Percentiles rank a stretch among this genome's conserved stretches.
Conservation (phyloP, 2,329 filamentous ascomycete species). For the Stagonosporopsis vannaccii region DNA sequence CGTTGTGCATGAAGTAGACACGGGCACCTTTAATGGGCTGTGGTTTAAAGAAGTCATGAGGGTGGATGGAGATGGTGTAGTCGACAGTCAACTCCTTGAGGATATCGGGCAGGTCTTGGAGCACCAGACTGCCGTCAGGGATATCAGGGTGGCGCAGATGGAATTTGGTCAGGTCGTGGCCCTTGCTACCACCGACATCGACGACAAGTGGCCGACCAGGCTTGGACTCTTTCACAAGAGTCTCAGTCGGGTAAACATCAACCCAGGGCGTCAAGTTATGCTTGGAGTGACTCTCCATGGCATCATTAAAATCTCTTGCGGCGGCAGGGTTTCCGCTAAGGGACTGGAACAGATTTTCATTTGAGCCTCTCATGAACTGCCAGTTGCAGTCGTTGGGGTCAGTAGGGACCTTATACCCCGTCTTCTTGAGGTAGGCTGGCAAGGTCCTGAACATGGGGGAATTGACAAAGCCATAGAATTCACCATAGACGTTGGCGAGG, state of each 20-base stretch:
- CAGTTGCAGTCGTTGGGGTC: constrained; percentile 19
- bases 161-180: constrained; percentile 49
- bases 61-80: constrained; percentile 26
- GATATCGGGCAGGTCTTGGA: constrained; percentile 49
- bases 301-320: constrained; percentile 19
- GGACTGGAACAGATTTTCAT: constrained; percentile 18
- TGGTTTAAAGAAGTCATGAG: constrained; percentile 38
- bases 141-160: constrained; percentile 19
- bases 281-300: constrained; percentile 20
- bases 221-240: constrained; percentile 16
- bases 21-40: constrained; percentile 46
- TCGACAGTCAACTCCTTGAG: constrained; percentile 19
- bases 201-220: constrained; percentile 44
- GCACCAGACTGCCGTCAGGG: constrained; percentile 47
- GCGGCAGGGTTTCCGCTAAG: constrained; percentile 17
- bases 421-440: constrained; percentile 19
- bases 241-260: constrained; percentile 22
- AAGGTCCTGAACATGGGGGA: constrained; percentile 20
- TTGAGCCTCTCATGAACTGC: constrained; percentile 20
- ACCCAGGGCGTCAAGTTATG: constrained; percentile 21
- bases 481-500: constrained; percentile 19
- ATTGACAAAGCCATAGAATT: constrained; percentile 21
- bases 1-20: constrained; percentile 51
- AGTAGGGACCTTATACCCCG: constrained; percentile 16
- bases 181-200: constrained; percentile 53